Evolutionary conservation across 208 protist genomes (phyloP).

Genomic region (Porcisia hertigi): DNA sequence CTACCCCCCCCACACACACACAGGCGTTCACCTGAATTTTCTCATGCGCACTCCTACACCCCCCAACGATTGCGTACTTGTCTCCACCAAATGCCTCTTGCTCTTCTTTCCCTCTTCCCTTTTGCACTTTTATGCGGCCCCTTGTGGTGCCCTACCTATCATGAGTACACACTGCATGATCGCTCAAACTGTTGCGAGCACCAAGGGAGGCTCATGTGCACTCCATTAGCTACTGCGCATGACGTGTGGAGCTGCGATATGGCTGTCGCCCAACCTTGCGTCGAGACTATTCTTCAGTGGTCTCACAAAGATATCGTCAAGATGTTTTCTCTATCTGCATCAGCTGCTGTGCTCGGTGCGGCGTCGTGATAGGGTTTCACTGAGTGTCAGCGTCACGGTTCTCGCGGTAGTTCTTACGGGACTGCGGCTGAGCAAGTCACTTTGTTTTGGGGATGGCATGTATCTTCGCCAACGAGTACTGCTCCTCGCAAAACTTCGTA

Average conservation of each 20-base stretch:
- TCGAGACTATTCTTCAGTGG: not conserved
- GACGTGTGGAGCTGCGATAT: not conserved
- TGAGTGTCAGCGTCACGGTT: conserved; percentile 8
- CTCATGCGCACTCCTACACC: not conserved
- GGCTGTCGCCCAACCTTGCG: not conserved
- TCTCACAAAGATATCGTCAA: not conserved
- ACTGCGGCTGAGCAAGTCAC: conserved; percentile 18
- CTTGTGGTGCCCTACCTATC: too few relatives aligned
- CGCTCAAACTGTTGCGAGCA: not conserved
- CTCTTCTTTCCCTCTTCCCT: not conserved
- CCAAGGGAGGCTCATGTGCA: not conserved
- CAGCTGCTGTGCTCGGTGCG: not conserved
- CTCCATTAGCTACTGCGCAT: not conserved
- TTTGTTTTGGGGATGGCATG: conserved; percentile 26
- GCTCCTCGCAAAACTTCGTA: conserved; percentile 28
- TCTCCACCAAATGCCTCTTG: not conserved
- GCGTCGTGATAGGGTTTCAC: not conserved
- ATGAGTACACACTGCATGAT: not conserved
- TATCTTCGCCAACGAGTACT: conserved; percentile 44
- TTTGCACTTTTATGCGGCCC: too few relatives aligned
- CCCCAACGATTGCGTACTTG: not conserved
- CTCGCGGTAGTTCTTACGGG: conserved; percentile 17
- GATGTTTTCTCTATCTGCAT: not conserved
- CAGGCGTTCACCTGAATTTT: not conserved
- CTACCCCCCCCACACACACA: too few relatives aligned